Conservation (phyloP, 352 stramenopile genomes). For the Albugo laibachii region DNA sequence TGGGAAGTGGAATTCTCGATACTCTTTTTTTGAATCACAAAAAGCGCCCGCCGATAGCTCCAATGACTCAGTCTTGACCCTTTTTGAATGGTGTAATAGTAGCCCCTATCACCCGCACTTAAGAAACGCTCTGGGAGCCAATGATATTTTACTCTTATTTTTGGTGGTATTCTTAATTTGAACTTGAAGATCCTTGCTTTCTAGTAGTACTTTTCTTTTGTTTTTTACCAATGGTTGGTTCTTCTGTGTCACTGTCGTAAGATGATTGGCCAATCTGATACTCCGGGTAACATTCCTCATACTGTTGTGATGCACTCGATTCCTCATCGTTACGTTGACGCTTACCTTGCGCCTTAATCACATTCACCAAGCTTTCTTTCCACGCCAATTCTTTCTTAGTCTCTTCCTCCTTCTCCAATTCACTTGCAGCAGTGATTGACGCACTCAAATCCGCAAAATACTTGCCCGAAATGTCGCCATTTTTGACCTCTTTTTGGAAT, state of each 20-base stretch:
- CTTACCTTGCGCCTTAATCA: constrained; percentile 20
- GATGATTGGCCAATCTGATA: constrained; percentile 14
- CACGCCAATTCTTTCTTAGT: constrained; percentile 22
- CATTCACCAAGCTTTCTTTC: constrained; percentile 38
- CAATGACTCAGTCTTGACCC: too few species aligned
- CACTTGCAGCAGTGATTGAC: constrained; percentile 32
- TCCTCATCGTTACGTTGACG: constrained; percentile 17
- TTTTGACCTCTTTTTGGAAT: constrained; percentile 3
- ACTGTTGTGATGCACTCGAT: constrained; percentile 21
- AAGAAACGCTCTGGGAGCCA: too few species aligned
- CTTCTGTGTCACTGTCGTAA: constrained; percentile 44
- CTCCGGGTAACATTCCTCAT: constrained; percentile 34
- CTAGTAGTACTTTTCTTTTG: constrained; percentile 12
- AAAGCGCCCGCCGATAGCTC: too few species aligned
- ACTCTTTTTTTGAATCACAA: too few species aligned
- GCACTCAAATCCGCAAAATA: constrained; percentile 60
- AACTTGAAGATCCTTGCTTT: too few species aligned
- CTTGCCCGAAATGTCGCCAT: constrained; percentile 5
- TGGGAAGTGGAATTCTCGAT: too few species aligned
- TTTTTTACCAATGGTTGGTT: constrained; percentile 21
- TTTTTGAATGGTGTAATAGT: too few species aligned
- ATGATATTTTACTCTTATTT: too few species aligned
- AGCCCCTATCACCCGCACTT: too few species aligned
- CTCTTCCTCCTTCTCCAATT: constrained; percentile 18
- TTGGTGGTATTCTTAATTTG: too few species aligned